Conservation (phyloP, 2,329 filamentous ascomycete species). For the Colletotrichum paranaense region DNA sequence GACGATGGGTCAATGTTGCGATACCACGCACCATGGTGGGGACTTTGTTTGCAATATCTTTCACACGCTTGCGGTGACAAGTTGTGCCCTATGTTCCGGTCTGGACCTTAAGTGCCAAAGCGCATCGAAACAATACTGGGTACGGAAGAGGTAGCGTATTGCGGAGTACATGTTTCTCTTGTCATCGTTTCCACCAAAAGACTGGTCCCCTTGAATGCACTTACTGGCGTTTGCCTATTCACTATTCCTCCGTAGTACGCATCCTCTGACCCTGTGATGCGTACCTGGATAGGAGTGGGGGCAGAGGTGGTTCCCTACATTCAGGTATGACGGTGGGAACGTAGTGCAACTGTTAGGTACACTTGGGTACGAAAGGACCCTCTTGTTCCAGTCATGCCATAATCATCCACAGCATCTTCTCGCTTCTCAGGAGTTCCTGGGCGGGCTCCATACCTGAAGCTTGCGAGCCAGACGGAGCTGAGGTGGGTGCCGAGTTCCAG, state of each 20-base stretch:
- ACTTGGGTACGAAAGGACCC: neutral
- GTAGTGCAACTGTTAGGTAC: neutral
- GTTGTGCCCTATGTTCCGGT: neutral
- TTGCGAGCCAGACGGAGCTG: neutral
- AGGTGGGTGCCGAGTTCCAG: neutral
- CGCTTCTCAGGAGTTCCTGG: neutral
- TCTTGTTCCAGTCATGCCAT: conserved; percentile 15
- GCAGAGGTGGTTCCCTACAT: conserved; percentile 6
- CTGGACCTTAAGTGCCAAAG: neutral
- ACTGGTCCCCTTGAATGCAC: neutral
- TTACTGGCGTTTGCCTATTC: neutral
- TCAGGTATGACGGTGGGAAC: conserved; percentile 7
- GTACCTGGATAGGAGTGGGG: conserved; percentile 12
- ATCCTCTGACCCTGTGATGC: neutral
- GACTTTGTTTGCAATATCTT: neutral
- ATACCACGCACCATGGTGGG: neutral
- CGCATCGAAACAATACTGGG: neutral
- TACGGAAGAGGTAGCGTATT: neutral
- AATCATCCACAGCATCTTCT: neutral
- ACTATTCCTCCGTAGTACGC: neutral
- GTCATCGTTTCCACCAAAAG: neutral
- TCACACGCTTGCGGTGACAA: neutral
- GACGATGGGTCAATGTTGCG: neutral
- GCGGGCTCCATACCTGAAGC: neutral
- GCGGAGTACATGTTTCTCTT: conserved; percentile 19